phyloP scores from a whole-genome alignment of 2,329 filamentous ascomycete species.

The Arthroderma uncinatum region DNA sequence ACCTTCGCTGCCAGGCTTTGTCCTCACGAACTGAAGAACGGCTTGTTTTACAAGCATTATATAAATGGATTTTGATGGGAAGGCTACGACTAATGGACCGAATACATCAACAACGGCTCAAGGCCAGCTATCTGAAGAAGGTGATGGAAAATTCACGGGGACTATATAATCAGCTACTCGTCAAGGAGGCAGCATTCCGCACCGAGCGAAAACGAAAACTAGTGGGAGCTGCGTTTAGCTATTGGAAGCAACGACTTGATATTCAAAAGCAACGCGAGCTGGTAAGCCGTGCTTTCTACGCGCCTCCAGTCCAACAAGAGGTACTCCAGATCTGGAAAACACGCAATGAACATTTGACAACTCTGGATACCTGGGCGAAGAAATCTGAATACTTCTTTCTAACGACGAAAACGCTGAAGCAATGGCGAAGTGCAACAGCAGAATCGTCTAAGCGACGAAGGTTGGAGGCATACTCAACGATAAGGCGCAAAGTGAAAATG shows the following conservation, averaged over 20 bases:
- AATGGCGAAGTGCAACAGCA: conserved; percentile 42
- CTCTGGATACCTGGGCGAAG: conserved; percentile 43
- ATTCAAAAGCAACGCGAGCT: conserved; percentile 33
- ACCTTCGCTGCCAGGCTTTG: conserved; percentile 44
- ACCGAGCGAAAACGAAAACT: conserved; percentile 25
- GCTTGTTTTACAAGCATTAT: conserved; percentile 45
- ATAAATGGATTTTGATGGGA: conserved; percentile 50
- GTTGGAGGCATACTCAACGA: conserved; percentile 44
- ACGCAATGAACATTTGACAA: conserved; percentile 32
- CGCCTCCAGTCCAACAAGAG: conserved; percentile 32
- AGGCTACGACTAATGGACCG: conserved; percentile 32
- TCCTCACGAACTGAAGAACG: conserved; percentile 45
- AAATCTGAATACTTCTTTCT: conserved; percentile 48
- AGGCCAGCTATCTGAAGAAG: conserved; percentile 28
- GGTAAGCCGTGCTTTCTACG: conserved; percentile 34
- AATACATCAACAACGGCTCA: conserved; percentile 31
- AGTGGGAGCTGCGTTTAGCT: conserved; percentile 25
- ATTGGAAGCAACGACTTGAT: conserved; percentile 30
- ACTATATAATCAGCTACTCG: conserved; percentile 28
- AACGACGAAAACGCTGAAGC: conserved; percentile 39
- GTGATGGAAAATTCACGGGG: conserved; percentile 32
- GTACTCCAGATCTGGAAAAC: conserved; percentile 30
- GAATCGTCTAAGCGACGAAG: conserved; percentile 43
- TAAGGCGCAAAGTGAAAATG: conserved; percentile 45
- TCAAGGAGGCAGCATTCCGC: conserved; percentile 28